These are phyloP conservation scores for Lachancea waltii DNA, from an alignment of 805 yeast genomes.

Conservation along the genomic window DNA sequence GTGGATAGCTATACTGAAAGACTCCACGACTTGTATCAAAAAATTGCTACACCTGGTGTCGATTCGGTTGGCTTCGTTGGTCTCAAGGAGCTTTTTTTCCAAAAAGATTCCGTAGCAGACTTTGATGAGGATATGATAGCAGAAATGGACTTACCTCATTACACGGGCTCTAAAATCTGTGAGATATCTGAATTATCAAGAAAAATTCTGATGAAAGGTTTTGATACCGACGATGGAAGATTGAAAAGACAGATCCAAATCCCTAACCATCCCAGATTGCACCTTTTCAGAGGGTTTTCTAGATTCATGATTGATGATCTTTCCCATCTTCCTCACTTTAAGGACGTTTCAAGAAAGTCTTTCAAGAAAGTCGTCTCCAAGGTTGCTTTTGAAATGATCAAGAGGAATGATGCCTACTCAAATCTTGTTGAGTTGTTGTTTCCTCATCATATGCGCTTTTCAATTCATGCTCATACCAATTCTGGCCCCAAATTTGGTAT, in stretches of 20 bases:
- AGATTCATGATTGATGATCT: slow-evolving; percentile 57
- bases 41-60: slow-evolving; percentile 28
- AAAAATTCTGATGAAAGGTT: slow-evolving; percentile 38
- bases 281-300: slow-evolving; percentile 50
- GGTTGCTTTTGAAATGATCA: slow-evolving; percentile 60
- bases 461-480: slow-evolving; percentile 57
- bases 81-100: slow-evolving; percentile 36
- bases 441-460: slow-evolving; percentile 53
- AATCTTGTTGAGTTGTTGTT: slow-evolving; percentile 53
- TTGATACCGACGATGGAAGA: slow-evolving; percentile 53
- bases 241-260: slow-evolving; percentile 54
- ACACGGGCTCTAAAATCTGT: slow-evolving; percentile 36
- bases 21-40: slow-evolving; percentile 39
- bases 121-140: slow-evolving; percentile 30
- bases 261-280: slow-evolving; percentile 48
- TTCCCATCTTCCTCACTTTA: slow-evolving; percentile 36
- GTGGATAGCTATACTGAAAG: slow-evolving; percentile 44
- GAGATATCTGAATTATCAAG: slow-evolving; percentile 36
- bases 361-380: slow-evolving; percentile 46
- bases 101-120: slow-evolving; percentile 20
- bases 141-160: slow-evolving; percentile 30
- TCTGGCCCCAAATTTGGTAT: slow-evolving; percentile 57
- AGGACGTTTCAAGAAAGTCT: slow-evolving; percentile 38
- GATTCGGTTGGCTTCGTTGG: slow-evolving; percentile 38
- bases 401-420: slow-evolving; percentile 58